Conservation (phyloP, 2,329 filamentous ascomycete species). For the Talaromyces sp. region DNA sequence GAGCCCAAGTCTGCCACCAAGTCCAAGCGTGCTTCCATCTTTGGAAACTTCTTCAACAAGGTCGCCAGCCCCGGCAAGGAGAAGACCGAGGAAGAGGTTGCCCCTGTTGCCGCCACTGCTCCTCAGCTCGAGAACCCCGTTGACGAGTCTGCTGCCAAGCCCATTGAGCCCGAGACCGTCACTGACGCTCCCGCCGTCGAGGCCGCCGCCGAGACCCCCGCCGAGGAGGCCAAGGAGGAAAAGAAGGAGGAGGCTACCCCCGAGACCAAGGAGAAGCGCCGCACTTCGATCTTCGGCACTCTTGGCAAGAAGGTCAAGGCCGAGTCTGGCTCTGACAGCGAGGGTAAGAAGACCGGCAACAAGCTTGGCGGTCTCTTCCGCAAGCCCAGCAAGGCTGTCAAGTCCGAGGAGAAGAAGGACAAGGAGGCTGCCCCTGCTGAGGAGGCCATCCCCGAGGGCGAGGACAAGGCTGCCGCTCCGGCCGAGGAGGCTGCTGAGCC, state of each 20-base stretch:
- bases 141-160: slow-evolving; percentile 32
- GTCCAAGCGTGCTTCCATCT: slow-evolving; percentile 79
- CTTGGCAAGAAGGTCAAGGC: slow-evolving; percentile 50
- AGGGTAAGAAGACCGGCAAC: slow-evolving; percentile 42
- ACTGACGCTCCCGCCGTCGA: slow-evolving; percentile 36
- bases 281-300: slow-evolving; percentile 51
- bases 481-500: slow-evolving; percentile 17
- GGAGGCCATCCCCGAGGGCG: slow-evolving; percentile 20
- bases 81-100: slow-evolving; percentile 45
- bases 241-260: slow-evolving; percentile 20
- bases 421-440: slow-evolving; percentile 24
- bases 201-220: slow-evolving; percentile 18
- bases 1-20: slow-evolving; percentile 49
- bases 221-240: slow-evolving; percentile 24
- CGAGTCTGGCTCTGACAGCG: slow-evolving; percentile 44
- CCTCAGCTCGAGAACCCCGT: slow-evolving; percentile 45
- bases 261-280: slow-evolving; percentile 36
- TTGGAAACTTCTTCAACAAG: slow-evolving; percentile 74
- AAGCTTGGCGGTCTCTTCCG: slow-evolving; percentile 46
- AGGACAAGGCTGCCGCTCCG: slow-evolving; percentile 24
- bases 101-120: slow-evolving; percentile 45
- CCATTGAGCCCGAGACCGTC: slow-evolving; percentile 36
- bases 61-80: slow-evolving; percentile 40
- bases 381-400: slow-evolving; percentile 45
- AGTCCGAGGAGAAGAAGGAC: slow-evolving; percentile 35